Conservation (phyloP, 129 eudicot genomes). For the Flaveria sonorensis region DNA sequence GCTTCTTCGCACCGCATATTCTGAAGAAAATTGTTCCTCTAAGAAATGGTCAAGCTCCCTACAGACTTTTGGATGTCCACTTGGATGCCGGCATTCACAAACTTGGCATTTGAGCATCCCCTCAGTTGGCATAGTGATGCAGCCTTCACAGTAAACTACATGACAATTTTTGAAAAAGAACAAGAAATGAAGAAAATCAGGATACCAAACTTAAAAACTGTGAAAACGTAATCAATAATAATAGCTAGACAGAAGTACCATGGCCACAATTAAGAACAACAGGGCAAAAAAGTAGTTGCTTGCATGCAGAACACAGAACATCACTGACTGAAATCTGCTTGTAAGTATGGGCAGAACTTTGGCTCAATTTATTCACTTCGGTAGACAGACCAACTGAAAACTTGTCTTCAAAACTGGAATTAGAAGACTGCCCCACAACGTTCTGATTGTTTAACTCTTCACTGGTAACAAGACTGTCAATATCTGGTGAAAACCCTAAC, state of each 20-base stretch:
- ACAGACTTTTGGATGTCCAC: conserved; percentile 59
- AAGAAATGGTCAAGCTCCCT: conserved; percentile 61
- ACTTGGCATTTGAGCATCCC: conserved; percentile 53
- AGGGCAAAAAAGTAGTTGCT: conserved; percentile 56
- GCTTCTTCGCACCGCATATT: conserved; percentile 50
- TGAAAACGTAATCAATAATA: neutral
- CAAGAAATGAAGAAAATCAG: conserved; percentile 9
- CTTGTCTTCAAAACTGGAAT: conserved; percentile 16
- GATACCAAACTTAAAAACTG: neutral
- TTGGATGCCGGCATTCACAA: conserved; percentile 66
- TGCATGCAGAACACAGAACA: conserved; percentile 61
- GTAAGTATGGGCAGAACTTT: conserved; percentile 20
- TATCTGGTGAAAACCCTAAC: conserved; percentile 51
- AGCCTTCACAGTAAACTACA: conserved; percentile 66
- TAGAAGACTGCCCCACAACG: conserved; percentile 20
- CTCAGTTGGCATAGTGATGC: conserved; percentile 46
- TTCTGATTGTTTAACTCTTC: conserved; percentile 22
- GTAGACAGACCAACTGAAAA: conserved; percentile 19
- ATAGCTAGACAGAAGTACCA: conserved; percentile 40
- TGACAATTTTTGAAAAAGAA: neutral
- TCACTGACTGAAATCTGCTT: conserved; percentile 51
- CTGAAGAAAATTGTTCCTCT: conserved; percentile 58
- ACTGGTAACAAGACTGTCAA: conserved; percentile 41
- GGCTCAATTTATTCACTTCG: conserved; percentile 26
- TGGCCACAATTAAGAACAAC: conserved; percentile 83